Evolutionary conservation across 176 grass and related monocot genomes (phyloP), one percentile per base, ranked within the genome.

Genomic region (Oryza longistaminata): DNA sequence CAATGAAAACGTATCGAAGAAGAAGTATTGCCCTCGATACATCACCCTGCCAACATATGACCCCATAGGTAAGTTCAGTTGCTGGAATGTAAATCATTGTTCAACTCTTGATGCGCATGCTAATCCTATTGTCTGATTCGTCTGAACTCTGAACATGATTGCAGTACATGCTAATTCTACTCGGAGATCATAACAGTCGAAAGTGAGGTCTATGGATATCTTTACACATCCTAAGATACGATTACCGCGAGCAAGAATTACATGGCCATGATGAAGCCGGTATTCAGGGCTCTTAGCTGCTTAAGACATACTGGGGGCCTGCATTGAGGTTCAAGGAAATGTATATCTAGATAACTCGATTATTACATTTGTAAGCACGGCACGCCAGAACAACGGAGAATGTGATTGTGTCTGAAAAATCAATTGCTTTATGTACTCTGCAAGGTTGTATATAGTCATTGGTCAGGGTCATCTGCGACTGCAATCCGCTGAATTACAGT

Each of bases 41-140:
- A 76, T 98, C 67, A 86, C 77, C 22, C 71, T 98, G 85, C 96
- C 96, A 35, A 74, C 93, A 76, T 91, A 94, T 40, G 72, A 85
- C 16, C 93, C 90, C 15, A 73, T 88, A 13, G 82, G 93, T 95
- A 77, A 88, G 91, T 82, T 55, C 19, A n/a, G 19, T 44, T 37
- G 1, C 12, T 71, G 1, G 58, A 17, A 88, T 3, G 7, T 11
- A 69, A 87, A 6, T 75, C 53, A 68, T 17, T 84, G 13, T 74
- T 75, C 64, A 44, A 76, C n/a, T 27, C 5, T 6, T 15, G 46
- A 27, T 65, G 42, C 19, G 25, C 16, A 35, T 19, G 9, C 48
- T 90, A 68, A 90, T 70, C 75, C 29, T 80, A 10, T 24, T 64
- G 13, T 52, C 70, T 45, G 13, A 29, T 40, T 24, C 50, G 9